phyloP scores from a whole-genome alignment of 805 yeast genomes.

The Saturnispora mendoncae region DNA sequence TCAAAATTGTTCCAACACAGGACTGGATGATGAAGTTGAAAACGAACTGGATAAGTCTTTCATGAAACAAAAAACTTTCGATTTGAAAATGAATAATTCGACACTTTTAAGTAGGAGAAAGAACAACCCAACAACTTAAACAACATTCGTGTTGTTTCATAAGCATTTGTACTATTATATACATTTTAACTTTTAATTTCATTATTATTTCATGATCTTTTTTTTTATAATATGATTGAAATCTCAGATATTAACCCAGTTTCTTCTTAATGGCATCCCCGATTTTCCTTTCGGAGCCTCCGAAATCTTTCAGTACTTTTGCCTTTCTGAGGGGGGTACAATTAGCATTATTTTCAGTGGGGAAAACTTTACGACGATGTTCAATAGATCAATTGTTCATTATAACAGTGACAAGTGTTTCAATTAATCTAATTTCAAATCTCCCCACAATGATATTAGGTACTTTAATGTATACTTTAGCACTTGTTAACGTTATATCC shows the following conservation, averaged over 20 bases:
- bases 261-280: conserved; percentile 45
- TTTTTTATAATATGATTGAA: not conserved
- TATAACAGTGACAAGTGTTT: conserved; percentile 1
- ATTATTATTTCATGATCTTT: not conserved
- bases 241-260: too few species aligned
- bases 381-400: not conserved
- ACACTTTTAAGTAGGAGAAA: conserved; percentile 52
- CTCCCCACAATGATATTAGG: conserved; percentile 1
- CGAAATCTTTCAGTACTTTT: conserved; percentile 41
- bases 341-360: conserved; percentile 32
- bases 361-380: not conserved
- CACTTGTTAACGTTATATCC: not conserved
- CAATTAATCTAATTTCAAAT: conserved; percentile 1
- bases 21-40: not conserved
- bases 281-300: conserved; percentile 46
- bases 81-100: conserved; percentile 55
- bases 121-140: conserved; percentile 9
- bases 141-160: not conserved
- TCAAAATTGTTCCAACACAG: not conserved
- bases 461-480: not conserved
- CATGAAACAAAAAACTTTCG: conserved; percentile 30
- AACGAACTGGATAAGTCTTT: not conserved
- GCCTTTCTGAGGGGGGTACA: conserved; percentile 48
- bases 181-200: not conserved
- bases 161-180: conserved; percentile 3